Conservation (phyloP, 192 early-diverging fungal species). For the Podila verticillata region DNA sequence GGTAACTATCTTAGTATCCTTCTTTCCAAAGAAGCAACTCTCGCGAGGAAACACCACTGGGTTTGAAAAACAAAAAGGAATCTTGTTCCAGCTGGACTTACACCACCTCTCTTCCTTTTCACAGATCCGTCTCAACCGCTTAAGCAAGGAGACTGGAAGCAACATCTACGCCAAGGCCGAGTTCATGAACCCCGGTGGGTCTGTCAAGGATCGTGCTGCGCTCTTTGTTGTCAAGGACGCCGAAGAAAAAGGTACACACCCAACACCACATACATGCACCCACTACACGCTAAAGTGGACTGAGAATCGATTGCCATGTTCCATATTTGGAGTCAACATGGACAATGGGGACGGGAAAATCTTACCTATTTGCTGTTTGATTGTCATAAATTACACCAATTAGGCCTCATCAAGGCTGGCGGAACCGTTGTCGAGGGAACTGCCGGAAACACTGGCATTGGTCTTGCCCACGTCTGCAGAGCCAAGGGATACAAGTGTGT, state of each 20-base stretch:
- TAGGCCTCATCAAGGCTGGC: conserved; percentile 83
- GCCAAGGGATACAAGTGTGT: conserved; percentile 95
- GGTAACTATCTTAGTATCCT: conserved; percentile 55
- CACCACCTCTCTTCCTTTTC: not conserved
- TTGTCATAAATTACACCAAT: no score
- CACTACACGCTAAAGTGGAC: no score
- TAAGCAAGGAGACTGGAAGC: conserved; percentile 83
- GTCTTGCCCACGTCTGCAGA: conserved; percentile 92
- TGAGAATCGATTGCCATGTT: not conserved
- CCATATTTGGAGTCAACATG: not conserved
- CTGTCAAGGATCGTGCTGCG: conserved; percentile 97
- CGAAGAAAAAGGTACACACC: conserved; percentile 71
- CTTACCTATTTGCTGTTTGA: no score
- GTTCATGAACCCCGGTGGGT: conserved; percentile 97
- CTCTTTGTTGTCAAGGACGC: conserved; percentile 95
- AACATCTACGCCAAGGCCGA: conserved; percentile 95
- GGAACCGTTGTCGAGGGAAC: conserved; percentile 92
- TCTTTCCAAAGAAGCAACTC: not conserved
- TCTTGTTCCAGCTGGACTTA: not conserved
- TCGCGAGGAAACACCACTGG: no score
- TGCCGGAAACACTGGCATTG: conserved; percentile 96
- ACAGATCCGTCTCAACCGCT: conserved; percentile 74
- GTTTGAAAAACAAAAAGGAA: no score
- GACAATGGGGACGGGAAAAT: no score
- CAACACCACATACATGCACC: no score